Base-by-base conservation (phyloP, 2,329 filamentous ascomycete species). In the Aspergillus sp. region DNA sequence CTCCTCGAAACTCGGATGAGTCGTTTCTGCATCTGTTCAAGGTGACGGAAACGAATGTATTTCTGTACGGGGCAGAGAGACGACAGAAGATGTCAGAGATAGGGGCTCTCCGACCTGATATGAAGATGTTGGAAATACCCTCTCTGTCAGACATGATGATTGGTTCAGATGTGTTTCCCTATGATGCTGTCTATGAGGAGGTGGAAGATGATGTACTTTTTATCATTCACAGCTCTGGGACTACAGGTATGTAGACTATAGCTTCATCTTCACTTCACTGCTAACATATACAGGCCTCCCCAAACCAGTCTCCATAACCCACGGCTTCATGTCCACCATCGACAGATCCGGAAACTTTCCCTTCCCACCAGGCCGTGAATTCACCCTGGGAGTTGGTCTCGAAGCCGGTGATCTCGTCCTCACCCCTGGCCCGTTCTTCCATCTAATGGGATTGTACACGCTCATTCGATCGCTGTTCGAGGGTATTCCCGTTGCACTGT, bases 141-240 rank as follows among this genome's bases (percentile, higher is more conserved):
- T 19, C 37, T 6, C 34, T 53, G 9, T 48, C 49, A 40, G 48
- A 53, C 6, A 42, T 49, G 6, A 43, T 57, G 13, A 43, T 33
- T 31, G 45, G 49, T 8, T 28, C 47, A 32, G 13, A 8, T 27
- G 43, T 27, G 12, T 13, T 35, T 13, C 12, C 33, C 10, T 35
- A 5, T 35, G 11, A 13, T 13, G 26, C 12, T 13, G 10, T 13
- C 55, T 60, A 42, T 29, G 43, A 52, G 27, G 53, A 64, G 5
- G 48, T 47, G 5, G 57, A 60, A 42, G 42, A 62, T 39, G 47
- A 60, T 4, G 45, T 45, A 3, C 40, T 45, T 3, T 43, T 59
- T 8, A 60, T 66, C 7, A 60, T 65, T 27, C 65, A 67, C 44
- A 67, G 63, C 12, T 67, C 65, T n/a, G 65, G 65, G 26, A 64